Evolutionary conservation across 108 stramenopile genomes (phyloP).

Genomic region (Poteriospumella lacustris): DNA sequence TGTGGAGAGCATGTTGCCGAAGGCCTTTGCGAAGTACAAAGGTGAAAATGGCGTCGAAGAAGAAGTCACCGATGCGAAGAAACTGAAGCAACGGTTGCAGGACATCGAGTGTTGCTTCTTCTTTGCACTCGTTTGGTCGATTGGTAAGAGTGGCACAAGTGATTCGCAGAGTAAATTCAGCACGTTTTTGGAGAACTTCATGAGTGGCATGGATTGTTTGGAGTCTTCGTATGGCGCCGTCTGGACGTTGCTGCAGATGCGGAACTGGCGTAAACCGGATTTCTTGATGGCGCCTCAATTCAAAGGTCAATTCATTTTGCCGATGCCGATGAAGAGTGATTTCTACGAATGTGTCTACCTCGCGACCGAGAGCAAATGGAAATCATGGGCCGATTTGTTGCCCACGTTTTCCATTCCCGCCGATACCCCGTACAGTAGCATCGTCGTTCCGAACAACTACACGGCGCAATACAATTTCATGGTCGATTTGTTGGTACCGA

Average conservation of each 20-base stretch:
- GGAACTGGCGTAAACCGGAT: slow-evolving; percentile 42
- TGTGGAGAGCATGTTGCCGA: slow-evolving; percentile 45
- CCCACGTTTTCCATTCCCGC: slow-evolving; percentile 40
- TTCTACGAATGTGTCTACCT: slow-evolving; percentile 41
- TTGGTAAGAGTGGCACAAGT: slow-evolving; percentile 44
- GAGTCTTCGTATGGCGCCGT: slow-evolving; percentile 19
- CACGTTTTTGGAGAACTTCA: slow-evolving; percentile 25
- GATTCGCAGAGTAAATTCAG: slow-evolving; percentile 39
- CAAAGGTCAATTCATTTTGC: slow-evolving; percentile 20
- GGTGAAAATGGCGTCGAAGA: slow-evolving; percentile 21
- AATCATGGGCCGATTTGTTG: slow-evolving; percentile 46
- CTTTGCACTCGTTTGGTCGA: slow-evolving; percentile 53
- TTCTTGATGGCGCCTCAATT: slow-evolving; percentile 28
- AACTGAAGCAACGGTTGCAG: slow-evolving; percentile 14
- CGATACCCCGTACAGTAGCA: slow-evolving; percentile 39
- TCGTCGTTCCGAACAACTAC: slow-evolving; percentile 57
- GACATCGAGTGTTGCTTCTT: slow-evolving; percentile 55
- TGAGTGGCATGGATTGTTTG: slow-evolving; percentile 23
- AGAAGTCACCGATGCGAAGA: slow-evolving; percentile 12
- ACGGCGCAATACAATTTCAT: slow-evolving; percentile 56
- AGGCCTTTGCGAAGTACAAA: slow-evolving; percentile 6
- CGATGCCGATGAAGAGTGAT: slow-evolving; percentile 38
- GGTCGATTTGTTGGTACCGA: slow-evolving; percentile 44
- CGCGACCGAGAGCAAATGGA: slow-evolving; percentile 43
- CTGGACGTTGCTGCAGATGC: slow-evolving; percentile 31